Base-by-base conservation (phyloP, 805 yeast genomes). In the Saturnispora kantuleensis region DNA sequence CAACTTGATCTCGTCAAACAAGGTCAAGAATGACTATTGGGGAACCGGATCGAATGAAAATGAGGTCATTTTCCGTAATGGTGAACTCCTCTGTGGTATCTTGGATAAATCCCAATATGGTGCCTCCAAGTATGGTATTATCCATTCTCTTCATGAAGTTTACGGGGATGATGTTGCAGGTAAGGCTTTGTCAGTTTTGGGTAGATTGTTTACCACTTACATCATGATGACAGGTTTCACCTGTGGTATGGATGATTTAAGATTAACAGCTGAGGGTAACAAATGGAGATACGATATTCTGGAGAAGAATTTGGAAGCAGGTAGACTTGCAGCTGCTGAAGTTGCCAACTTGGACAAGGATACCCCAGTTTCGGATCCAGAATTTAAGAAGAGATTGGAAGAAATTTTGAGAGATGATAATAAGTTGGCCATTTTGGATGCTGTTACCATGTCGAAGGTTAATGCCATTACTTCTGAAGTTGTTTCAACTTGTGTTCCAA, bases 221-320 rank as follows among this genome's bases (percentile, higher is more conserved):
- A 88, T 83, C 58, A 89, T 83, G 76, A 74, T 79, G 69, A 84
- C 86, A 47, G 97, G 96, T 1, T 85, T 93, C 61, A 93, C 98
- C 7, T 93, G 99, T 80, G 98, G 99, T 75, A 94, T 93, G 98
- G 99, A 93, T 63, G 99, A 93, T 69, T 73, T 93, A 64, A 78
- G 95, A 62, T 74, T 94, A 54, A 93, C 97, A 17, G 76, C 65
- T 3, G 95, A 86, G 55, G 99, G 99, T 60, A 89, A 94, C 63
- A 58, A 71, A 48, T 81, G 94, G 90, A 80, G 99, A 71, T 67
- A 68, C 11, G 94, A 87, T 48, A 84, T 93, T 50, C 73, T 94
- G 62, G 68, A 76, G 53, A 79, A 79, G 48, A 79, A 94, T 21
- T 75, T 74, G 42, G 94, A 84, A 56, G 81, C 79, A 47, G 99